These are phyloP conservation scores for Prunus yedoensis DNA, from an alignment of 331 rosid genomes.

Conservation along the genomic window DNA sequence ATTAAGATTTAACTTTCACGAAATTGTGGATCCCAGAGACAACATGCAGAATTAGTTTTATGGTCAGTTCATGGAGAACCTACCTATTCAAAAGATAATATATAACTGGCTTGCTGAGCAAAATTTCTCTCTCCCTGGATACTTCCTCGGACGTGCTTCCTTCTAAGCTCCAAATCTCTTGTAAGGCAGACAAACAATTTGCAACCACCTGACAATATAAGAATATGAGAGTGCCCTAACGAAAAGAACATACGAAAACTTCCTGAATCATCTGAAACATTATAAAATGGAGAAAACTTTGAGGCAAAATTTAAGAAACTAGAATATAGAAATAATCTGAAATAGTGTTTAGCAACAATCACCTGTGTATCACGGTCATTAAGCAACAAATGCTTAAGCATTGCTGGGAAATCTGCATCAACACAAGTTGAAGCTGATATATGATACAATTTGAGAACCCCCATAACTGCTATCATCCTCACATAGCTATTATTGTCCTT, in stretches of 20 bases:
- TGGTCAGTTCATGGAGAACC: not conserved
- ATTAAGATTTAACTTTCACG: not conserved
- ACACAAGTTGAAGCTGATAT: conserved; percentile 88
- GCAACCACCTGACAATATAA: conserved; percentile 77
- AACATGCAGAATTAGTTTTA: not conserved
- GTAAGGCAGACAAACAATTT: conserved; percentile 87
- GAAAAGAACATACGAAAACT: not conserved
- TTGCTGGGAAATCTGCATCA: conserved; percentile 84
- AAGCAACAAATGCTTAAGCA: conserved; percentile 80
- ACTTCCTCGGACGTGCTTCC: conserved; percentile 86
- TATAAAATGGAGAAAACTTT: not conserved
- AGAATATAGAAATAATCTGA: no score
- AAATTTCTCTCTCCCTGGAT: conserved; percentile 82
- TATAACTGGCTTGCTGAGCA: conserved; percentile 85
- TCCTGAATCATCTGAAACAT: conserved; percentile 7
- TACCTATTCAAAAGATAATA: conserved; percentile 86
- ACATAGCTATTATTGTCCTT: conserved; percentile 86
- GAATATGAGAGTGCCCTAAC: conserved; percentile 11
- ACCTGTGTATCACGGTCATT: conserved; percentile 92
- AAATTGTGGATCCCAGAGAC: not conserved
- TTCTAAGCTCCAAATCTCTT: conserved; percentile 96
- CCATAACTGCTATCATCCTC: conserved; percentile 85
- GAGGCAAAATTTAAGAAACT: not conserved
- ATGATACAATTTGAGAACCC: conserved; percentile 90
- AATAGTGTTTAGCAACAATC: not conserved